Evolutionary conservation across 2,329 filamentous ascomycete species (phyloP), one percentile per base, ranked within the genome.

Genomic region (Albophoma yamanashiensis): DNA sequence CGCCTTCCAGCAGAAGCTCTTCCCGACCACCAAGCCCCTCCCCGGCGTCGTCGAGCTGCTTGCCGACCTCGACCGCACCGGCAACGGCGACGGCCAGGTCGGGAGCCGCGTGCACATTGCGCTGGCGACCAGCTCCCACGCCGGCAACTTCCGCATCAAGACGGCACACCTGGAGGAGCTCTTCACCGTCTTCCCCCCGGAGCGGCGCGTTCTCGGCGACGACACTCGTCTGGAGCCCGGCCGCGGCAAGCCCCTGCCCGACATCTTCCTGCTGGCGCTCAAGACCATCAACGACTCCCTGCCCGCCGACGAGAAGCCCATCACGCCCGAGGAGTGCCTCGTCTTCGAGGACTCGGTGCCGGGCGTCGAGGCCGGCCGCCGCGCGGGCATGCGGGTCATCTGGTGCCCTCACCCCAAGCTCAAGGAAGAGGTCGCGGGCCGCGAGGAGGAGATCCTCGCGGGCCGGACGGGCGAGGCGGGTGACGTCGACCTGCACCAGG

Each of bases 291-390:
- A 99, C 74, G 83, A 84, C 52, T 84, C 85, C 20, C 78, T 95
- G 8, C 76, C 79, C 0, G 75, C 80, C 4, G 85, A 84, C 45
- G 86, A 88, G 58, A 76, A 81, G 64, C 76, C 82, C 61, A 87
- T 99, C 63, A 79, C 71, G 59, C 91, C 92, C 0, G 89, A 89
- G 65, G 93, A 97, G 74, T 97, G 94, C 71, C 79, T 99, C 20
- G 94, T 97, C 0, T 97, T 99, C 68, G 94, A 99, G 75, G 94
- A 99, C 73, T 91, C 88, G 55, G 92, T 97, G 1, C 91, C 92
- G 0, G 94, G 94, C 4, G 91, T 97, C 3, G 94, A 99, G 75
- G 86, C 91, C 2, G 94, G 92, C 5, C 80, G 94, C 58, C 84
- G 94, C 65, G 94, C 94, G 0, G 93, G 93, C 0, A 97, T 97